Evolutionary conservation across 169 alveolate species (phyloP).

Genomic region (Plasmodium fragile): DNA sequence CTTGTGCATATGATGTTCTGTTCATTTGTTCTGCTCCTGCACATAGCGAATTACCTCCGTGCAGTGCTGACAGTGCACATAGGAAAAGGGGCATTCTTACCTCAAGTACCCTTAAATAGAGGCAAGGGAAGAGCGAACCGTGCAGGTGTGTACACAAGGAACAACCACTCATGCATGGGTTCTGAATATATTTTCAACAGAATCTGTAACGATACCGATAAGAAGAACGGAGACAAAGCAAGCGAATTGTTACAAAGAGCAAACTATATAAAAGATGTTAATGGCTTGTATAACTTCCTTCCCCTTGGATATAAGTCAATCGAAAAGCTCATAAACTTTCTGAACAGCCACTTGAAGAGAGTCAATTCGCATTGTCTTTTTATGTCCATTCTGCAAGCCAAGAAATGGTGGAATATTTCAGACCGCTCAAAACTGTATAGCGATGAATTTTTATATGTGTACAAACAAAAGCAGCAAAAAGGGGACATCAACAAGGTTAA

Average conservation of each 20-base stretch:
- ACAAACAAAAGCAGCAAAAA: conserved; percentile 45
- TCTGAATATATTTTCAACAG: conserved; percentile 31
- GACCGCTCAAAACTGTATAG: conserved; percentile 50
- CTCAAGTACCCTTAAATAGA: too few species aligned
- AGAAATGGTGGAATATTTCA: conserved; percentile 49
- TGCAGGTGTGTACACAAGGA: background rate
- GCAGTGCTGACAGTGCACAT: background rate
- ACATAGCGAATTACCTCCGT: conserved; percentile 5
- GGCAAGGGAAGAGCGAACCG: background rate
- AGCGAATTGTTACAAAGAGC: conserved; percentile 56
- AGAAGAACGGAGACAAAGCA: conserved; percentile 56
- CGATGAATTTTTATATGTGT: conserved; percentile 69
- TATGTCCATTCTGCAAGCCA: conserved; percentile 61
- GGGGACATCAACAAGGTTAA: background rate
- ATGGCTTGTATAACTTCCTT: conserved; percentile 38
- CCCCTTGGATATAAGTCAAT: conserved; percentile 50
- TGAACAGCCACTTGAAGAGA: conserved; percentile 28
- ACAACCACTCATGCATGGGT: conserved; percentile 34
- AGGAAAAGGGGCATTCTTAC: background rate
- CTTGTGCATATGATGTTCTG: background rate
- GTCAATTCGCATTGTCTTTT: conserved; percentile 35
- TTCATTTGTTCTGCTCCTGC: background rate
- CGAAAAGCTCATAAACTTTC: conserved; percentile 17
- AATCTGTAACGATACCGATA: conserved; percentile 34
- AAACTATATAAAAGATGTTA: conserved; percentile 41